These are phyloP conservation scores for Phylloporus sp. DNA, from an alignment of 768 basidiomycete species.

Conservation along the genomic window DNA sequence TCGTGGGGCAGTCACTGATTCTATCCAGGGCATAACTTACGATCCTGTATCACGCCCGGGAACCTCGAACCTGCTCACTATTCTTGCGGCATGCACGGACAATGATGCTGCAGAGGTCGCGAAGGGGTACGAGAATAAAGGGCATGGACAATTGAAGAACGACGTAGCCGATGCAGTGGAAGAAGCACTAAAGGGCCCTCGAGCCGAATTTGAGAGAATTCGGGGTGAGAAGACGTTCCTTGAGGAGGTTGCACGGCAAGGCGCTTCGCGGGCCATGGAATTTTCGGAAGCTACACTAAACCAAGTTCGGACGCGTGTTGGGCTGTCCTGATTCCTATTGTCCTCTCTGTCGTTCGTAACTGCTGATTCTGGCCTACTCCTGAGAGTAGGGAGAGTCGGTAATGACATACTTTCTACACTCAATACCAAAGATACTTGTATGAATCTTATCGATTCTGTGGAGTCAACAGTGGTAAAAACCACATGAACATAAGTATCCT, in stretches of 20 bases:
- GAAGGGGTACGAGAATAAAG: conserved; percentile 46
- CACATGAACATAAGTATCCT: too few species aligned
- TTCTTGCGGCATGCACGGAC: conserved; percentile 70
- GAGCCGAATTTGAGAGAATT: conserved; percentile 66
- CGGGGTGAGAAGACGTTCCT: conserved; percentile 59
- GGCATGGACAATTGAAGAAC: conserved; percentile 67
- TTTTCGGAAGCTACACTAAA: conserved; percentile 61
- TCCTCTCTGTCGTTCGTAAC: too few species aligned
- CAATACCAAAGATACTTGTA: too few species aligned
- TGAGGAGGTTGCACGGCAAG: conserved; percentile 55
- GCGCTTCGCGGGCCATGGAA: conserved; percentile 58
- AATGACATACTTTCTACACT: too few species aligned
- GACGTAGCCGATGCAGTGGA: conserved; percentile 75
- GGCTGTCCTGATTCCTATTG: conserved; percentile 35
- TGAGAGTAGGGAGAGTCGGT: too few species aligned
- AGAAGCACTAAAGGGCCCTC: conserved; percentile 58
- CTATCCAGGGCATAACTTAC: conserved; percentile 67
- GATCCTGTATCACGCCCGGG: conserved; percentile 82
- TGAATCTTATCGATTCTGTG: not conserved
- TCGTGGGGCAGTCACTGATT: conserved; percentile 82
- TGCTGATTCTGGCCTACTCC: too few species aligned
- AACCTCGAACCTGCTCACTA: conserved; percentile 74
- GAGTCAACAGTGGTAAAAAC: too few species aligned
- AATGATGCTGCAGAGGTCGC: conserved; percentile 46
- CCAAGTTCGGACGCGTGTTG: conserved; percentile 66